Conservation (phyloP, 495 filamentous ascomycete species). For the Haplographium delicatum region DNA sequence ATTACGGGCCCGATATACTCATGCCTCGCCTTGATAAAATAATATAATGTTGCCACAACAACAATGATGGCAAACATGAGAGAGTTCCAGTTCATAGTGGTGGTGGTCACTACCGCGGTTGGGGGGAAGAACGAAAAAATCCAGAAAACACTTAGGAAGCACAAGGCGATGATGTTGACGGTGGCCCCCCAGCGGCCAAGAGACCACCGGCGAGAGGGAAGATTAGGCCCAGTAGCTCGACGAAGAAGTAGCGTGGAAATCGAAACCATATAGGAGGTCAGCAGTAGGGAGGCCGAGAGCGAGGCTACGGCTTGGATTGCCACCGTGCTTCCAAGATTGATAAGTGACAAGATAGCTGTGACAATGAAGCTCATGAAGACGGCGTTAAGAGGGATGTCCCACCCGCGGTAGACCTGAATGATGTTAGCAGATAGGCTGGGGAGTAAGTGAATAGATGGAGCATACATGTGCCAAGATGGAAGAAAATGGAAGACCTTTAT, state of each 20-base stretch:
- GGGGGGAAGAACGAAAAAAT: slow-evolving; percentile 33
- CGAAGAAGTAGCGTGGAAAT: slow-evolving; percentile 22
- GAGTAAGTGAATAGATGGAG: background rate
- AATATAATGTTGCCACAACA: background rate
- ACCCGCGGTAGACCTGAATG: slow-evolving; percentile 28
- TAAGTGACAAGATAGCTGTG: slow-evolving; percentile 50
- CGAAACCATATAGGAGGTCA: slow-evolving; percentile 44
- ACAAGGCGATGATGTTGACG: slow-evolving; percentile 30
- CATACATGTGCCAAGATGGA: slow-evolving; percentile 31
- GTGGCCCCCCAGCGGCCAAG: slow-evolving; percentile 30
- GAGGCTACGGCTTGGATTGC: slow-evolving; percentile 54
- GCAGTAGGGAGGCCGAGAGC: slow-evolving; percentile 36
- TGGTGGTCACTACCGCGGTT: slow-evolving; percentile 26
- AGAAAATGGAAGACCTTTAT: slow-evolving; percentile 44
- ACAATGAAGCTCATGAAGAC: slow-evolving; percentile 36
- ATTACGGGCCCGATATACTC: slow-evolving; percentile 13
- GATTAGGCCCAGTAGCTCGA: slow-evolving; percentile 26
- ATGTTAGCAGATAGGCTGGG: background rate
- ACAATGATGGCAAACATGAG: slow-evolving; percentile 29
- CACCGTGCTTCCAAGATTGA: slow-evolving; percentile 52
- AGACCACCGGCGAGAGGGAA: slow-evolving; percentile 38
- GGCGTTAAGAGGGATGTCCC: slow-evolving; percentile 50
- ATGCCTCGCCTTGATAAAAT: slow-evolving; percentile 1
- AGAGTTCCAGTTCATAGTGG: slow-evolving; percentile 42
- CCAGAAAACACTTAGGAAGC: slow-evolving; percentile 27